Evolutionary conservation across 2,329 filamentous ascomycete genomes (phyloP).

Genomic region (Fusarium sp.): DNA sequence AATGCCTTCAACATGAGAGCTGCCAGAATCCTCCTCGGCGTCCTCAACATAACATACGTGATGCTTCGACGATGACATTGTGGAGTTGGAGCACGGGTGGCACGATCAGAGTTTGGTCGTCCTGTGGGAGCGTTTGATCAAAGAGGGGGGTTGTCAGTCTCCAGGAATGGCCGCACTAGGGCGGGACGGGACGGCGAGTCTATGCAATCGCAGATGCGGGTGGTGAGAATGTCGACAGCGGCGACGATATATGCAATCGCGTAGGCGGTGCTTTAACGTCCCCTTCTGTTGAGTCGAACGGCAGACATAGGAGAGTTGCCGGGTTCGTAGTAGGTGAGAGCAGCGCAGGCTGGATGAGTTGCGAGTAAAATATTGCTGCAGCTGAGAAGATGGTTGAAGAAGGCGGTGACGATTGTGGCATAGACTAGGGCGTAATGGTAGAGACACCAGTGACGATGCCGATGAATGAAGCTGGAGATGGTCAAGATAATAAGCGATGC

Average conservation of each 20-base stretch:
- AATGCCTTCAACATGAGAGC: constrained; percentile 55
- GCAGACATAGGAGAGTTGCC: constrained; percentile 38
- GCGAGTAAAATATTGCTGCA: constrained; percentile 32
- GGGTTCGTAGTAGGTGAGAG: constrained; percentile 18
- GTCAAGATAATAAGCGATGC: constrained; percentile 15
- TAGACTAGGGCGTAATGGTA: constrained; percentile 36
- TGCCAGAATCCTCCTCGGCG: constrained; percentile 63
- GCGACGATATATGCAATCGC: constrained; percentile 31
- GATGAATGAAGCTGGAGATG: constrained; percentile 9
- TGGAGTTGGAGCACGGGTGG: constrained; percentile 37
- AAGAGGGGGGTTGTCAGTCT: constrained; percentile 40
- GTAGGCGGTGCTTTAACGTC: constrained; percentile 42
- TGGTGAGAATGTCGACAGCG: constrained; percentile 34
- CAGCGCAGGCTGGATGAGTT: constrained; percentile 25
- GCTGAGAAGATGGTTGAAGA: constrained; percentile 34
- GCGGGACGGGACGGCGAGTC: constrained; percentile 42
- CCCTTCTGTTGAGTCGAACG: constrained; percentile 35
- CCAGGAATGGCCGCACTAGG: constrained; percentile 45
- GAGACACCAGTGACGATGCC: constrained; percentile 33
- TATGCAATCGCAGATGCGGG: constrained; percentile 38
- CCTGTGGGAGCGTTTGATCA: constrained; percentile 35
- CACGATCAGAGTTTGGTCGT: constrained; percentile 36
- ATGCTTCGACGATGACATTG: constrained; percentile 55
- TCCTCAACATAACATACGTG: constrained; percentile 63
- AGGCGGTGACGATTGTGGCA: constrained; percentile 44